Evolutionary conservation across 352 stramenopile species (phyloP).

Genomic region (Saprolegnia diclina): DNA sequence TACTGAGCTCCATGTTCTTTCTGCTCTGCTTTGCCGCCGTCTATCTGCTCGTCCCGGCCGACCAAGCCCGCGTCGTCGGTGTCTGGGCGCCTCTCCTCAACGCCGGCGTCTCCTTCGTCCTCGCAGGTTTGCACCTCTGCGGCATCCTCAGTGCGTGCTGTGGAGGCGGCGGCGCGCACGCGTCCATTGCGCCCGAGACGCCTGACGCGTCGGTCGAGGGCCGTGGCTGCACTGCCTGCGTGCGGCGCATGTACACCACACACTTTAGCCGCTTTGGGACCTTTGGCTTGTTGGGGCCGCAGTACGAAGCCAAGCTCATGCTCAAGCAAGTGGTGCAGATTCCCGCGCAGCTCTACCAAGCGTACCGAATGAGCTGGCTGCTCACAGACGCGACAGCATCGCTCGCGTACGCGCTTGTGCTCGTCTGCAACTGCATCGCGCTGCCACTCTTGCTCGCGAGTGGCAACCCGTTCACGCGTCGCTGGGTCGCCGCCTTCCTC

Average conservation of each 20-base stretch:
- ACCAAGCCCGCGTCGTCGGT: background rate
- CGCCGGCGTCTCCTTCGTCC: background rate
- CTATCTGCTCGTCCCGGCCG: constrained; percentile 1
- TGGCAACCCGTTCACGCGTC: background rate
- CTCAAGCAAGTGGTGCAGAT: constrained; percentile 15
- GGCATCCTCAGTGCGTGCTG: background rate
- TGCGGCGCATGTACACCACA: background rate
- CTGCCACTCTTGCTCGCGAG: background rate
- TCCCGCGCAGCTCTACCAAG: constrained; percentile 2
- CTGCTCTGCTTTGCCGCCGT: constrained; percentile 3
- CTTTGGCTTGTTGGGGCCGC: constrained; percentile 8
- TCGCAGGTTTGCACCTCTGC: background rate
- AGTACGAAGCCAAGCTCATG: constrained; percentile 8
- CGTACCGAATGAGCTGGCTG: constrained; percentile 3
- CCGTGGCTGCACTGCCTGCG: background rate
- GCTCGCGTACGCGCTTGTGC: background rate
- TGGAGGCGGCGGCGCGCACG: background rate
- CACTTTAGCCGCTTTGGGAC: constrained; percentile 18
- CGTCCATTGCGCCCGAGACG: background rate
- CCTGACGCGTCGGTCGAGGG: background rate
- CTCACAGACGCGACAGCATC: background rate
- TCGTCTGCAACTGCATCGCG: constrained; percentile 1
- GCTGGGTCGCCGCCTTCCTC: background rate
- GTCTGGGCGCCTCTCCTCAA: background rate
- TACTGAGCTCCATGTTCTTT: background rate